These are phyloP conservation scores for Penicillium desertorum DNA, from an alignment of 495 filamentous ascomycete genomes.

Conservation along the genomic window DNA sequence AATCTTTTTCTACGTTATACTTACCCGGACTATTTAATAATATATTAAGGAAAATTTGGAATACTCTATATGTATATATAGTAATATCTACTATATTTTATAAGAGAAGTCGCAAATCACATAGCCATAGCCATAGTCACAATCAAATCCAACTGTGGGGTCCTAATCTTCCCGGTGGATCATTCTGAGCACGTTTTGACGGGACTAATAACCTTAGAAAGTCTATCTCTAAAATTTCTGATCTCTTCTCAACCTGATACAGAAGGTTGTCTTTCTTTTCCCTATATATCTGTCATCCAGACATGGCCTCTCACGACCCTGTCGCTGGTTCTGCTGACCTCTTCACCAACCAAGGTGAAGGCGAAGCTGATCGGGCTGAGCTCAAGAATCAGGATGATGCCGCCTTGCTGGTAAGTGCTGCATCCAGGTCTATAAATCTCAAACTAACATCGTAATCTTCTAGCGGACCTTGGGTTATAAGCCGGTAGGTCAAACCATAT, in stretches of 20 bases:
- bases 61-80: neutral
- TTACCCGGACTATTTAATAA: slow-evolving; percentile 5
- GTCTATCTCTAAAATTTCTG: slow-evolving; percentile 11
- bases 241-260: neutral
- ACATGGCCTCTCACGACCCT: slow-evolving; percentile 20
- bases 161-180: neutral
- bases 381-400: slow-evolving; percentile 43
- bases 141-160: neutral
- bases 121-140: neutral
- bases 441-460: neutral
- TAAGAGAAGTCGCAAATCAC: too few relatives aligned
- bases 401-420: slow-evolving; percentile 40
- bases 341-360: slow-evolving; percentile 25
- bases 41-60: neutral
- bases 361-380: slow-evolving; percentile 32
- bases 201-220: neutral
- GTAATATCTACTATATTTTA: too few relatives aligned
- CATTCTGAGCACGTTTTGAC: neutral
- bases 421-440: neutral
- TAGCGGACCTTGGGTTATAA: slow-evolving; percentile 52
- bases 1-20: neutral
- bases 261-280: slow-evolving; percentile 2
- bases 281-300: neutral
- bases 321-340: slow-evolving; percentile 29
- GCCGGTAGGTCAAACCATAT: slow-evolving; percentile 37